Conservation (phyloP, 129 eudicot genomes). For the Flaveria trinervia region DNA sequence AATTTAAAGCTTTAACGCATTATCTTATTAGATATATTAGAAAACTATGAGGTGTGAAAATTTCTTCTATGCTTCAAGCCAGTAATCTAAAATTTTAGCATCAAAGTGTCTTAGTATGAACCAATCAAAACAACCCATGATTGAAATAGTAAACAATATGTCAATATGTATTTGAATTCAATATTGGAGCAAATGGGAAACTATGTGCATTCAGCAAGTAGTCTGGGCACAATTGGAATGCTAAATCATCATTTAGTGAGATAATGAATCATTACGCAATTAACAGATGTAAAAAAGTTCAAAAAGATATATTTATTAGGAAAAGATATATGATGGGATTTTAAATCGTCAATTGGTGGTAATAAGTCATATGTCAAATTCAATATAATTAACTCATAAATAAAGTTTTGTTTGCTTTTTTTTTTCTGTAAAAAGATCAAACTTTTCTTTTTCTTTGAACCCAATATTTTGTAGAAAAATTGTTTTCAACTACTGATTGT, state of each 20-base stretch:
- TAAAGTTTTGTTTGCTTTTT: too few species aligned
- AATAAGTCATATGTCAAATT: too few species aligned
- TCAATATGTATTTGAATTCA: constrained; percentile 6
- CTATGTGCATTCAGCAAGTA: constrained; percentile 36
- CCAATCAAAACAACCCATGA: neutral
- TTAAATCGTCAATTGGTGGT: too few species aligned
- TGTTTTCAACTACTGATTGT: too few species aligned
- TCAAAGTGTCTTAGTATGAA: neutral
- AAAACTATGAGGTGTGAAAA: too few species aligned
- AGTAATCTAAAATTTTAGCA: neutral
- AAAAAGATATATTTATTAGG: constrained; percentile 9
- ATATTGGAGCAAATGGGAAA: constrained; percentile 37
- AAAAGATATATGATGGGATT: constrained; percentile 5
- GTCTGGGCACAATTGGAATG: constrained; percentile 35
- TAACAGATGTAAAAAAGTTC: constrained; percentile 17
- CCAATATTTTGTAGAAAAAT: too few species aligned
- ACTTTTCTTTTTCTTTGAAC: too few species aligned
- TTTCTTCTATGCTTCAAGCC: too few species aligned
- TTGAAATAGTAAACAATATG: neutral
- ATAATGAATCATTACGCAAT: constrained; percentile 41
- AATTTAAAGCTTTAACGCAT: neutral
- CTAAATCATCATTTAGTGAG: constrained; percentile 43
- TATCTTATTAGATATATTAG: too few species aligned
- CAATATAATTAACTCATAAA: too few species aligned
- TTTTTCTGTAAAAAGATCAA: too few species aligned